Evolutionary conservation across 2,329 filamentous ascomycete species (phyloP).

Genomic region (Fusarium compactum): DNA sequence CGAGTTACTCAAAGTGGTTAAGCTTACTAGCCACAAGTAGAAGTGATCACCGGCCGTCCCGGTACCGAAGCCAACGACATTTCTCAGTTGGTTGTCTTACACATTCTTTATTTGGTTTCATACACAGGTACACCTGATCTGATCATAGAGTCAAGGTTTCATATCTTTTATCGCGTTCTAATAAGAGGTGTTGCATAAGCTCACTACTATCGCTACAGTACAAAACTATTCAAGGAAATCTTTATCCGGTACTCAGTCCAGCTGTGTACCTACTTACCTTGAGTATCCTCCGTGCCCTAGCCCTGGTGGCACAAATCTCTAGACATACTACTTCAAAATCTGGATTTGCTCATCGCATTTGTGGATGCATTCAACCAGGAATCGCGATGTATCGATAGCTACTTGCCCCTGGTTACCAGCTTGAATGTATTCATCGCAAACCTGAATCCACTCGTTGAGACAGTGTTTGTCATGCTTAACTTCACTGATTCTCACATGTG

Average conservation of each 20-base stretch:
- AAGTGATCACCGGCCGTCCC: slow-evolving; percentile 7
- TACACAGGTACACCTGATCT: not conserved
- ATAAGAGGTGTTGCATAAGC: not conserved
- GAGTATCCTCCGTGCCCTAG: not conserved
- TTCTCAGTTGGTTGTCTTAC: not conserved
- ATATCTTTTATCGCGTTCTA: not conserved
- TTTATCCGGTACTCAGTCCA: not conserved
- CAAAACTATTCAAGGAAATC: not conserved
- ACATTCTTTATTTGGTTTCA: not conserved
- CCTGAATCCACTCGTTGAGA: not conserved
- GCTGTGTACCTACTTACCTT: not conserved
- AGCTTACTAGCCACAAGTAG: not conserved
- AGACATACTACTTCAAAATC: not conserved
- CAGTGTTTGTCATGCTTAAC: not conserved
- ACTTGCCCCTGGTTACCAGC: not conserved
- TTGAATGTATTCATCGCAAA: not conserved
- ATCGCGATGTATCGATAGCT: not conserved
- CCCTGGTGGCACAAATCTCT: not conserved
- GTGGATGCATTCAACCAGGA: not conserved
- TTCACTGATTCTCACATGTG: not conserved
- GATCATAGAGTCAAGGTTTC: not conserved
- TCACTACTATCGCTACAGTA: not conserved
- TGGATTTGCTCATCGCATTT: not conserved
- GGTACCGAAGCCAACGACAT: slow-evolving; percentile 4
- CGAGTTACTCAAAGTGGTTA: slow-evolving; percentile 31